Conservation (phyloP, 139 green algal species). For the Chlorella sorokiniana region DNA sequence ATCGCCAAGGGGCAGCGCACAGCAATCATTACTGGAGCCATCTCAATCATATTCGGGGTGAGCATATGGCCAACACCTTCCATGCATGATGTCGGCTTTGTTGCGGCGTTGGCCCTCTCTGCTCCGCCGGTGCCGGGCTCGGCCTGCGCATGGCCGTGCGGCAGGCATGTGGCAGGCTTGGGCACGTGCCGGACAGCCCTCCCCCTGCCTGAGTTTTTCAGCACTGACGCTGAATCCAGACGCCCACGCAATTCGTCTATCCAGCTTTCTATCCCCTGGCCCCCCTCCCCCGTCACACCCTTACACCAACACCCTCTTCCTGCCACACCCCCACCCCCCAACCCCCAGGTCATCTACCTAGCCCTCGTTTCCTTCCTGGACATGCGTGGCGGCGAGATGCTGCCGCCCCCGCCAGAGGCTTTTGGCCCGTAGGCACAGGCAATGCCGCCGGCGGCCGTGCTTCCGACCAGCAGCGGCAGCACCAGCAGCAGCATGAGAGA, state of each 20-base stretch:
- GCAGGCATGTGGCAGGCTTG: too few species aligned
- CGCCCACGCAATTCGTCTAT: too few species aligned
- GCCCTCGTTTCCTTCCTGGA: constrained; percentile 44
- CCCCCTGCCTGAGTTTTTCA: too few species aligned
- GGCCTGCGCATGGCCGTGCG: too few species aligned
- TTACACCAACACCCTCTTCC: not conserved
- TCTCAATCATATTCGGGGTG: constrained; percentile 60
- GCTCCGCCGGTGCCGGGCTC: too few species aligned
- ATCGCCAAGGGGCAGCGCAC: constrained; percentile 51
- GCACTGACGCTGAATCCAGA: too few species aligned
- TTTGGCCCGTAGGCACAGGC: constrained; percentile 21
- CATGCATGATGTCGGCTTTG: too few species aligned
- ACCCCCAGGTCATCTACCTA: constrained; percentile 39
- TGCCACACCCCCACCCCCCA: too few species aligned
- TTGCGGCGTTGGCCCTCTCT: too few species aligned
- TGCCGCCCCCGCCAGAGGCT: constrained; percentile 56
- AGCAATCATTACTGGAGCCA: constrained; percentile 56
- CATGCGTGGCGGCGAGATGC: constrained; percentile 48
- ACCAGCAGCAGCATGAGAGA: not conserved
- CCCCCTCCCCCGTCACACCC: not conserved
- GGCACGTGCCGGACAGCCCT: too few species aligned
- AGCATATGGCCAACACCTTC: too few species aligned
- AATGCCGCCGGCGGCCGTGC: not conserved
- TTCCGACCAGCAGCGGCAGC: not conserved
- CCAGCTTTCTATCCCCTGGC: not conserved